These are phyloP conservation scores for Phytophthora megakarya DNA, from an alignment of 352 stramenopile genomes.

Conservation along the genomic window DNA sequence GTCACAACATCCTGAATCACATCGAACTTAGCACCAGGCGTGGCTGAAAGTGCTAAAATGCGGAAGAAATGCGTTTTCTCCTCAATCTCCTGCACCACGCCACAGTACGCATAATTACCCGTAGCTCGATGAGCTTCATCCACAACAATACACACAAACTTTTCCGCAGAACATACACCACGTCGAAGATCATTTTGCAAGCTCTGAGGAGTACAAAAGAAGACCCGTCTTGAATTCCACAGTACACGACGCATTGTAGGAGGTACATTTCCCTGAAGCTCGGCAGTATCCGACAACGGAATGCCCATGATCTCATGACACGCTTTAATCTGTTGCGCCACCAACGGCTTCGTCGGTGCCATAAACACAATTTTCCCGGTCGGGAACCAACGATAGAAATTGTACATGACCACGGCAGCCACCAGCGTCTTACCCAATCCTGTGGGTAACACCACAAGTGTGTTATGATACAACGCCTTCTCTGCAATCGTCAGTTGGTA, in stretches of 20 bases:
- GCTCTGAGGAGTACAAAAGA: conserved; percentile 99
- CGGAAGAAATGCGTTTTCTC: conserved; percentile 83
- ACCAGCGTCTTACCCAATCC: conserved; percentile 99
- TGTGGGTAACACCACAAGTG: conserved; percentile 98
- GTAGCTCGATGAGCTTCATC: conserved; percentile 98
- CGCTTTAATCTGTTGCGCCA: conserved; percentile 97
- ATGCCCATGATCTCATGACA: conserved; percentile 97
- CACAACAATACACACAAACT: conserved; percentile 96
- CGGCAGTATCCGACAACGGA: conserved; percentile 79
- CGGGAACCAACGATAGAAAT: conserved; percentile 99
- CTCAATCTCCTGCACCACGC: conserved; percentile 85
- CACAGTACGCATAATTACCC: conserved; percentile 97
- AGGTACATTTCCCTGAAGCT: conserved; percentile 86
- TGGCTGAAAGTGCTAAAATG: conserved; percentile 96
- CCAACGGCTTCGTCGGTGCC: conserved; percentile 97
- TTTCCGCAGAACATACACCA: conserved; percentile 70
- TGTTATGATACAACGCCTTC: conserved; percentile 96
- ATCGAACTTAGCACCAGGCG: conserved; percentile 95
- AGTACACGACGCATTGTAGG: conserved; percentile 73
- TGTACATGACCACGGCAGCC: conserved; percentile 99
- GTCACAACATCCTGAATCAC: conserved; percentile 95
- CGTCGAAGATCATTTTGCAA: conserved; percentile 95
- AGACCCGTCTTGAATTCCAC: conserved; percentile 94
- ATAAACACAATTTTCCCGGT: conserved; percentile 96
- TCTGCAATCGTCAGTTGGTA: conserved; percentile 97